These are phyloP conservation scores for Dichotomopilus funicola DNA, from an alignment of 2,329 filamentous ascomycete species.

Conservation along the genomic window DNA sequence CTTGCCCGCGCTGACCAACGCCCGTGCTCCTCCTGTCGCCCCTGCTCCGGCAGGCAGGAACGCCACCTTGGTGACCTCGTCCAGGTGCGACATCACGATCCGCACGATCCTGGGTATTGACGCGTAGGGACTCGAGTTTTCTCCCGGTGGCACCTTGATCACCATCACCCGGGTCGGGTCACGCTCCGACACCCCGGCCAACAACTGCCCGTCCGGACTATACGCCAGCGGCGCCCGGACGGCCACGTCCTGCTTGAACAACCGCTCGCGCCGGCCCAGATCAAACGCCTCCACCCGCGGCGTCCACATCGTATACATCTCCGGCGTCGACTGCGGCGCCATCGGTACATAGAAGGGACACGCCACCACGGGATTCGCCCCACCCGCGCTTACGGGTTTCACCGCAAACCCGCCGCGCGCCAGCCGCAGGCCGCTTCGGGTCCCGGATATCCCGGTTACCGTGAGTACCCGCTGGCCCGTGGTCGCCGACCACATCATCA, in stretches of 20 bases:
- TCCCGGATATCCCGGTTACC: neutral
- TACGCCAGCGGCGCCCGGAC: constrained; percentile 17
- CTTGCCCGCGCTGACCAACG: constrained; percentile 31
- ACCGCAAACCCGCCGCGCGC: constrained; percentile 9
- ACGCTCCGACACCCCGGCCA: constrained; percentile 11
- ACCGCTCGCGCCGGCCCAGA: neutral
- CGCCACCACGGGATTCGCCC: constrained; percentile 1
- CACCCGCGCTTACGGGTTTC: neutral
- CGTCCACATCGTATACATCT: neutral
- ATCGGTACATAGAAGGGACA: constrained; percentile 1
- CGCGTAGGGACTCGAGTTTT: neutral
- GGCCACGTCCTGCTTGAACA: constrained; percentile 10
- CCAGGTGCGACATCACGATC: constrained; percentile 27
- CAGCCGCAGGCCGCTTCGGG: neutral
- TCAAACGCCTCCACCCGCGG: constrained; percentile 14
- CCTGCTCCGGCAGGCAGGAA: constrained; percentile 26
- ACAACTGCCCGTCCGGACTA: constrained; percentile 12
- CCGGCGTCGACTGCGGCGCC: neutral
- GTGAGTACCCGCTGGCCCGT: neutral
- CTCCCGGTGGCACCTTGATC: neutral
- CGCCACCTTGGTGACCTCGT: constrained; percentile 32
- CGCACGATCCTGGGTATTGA: neutral
- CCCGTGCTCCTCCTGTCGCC: constrained; percentile 12
- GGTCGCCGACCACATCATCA: constrained; percentile 1
- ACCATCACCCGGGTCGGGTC: constrained; percentile 13